A percentile compares a stretch with the other conserved stretches of the same genome.
Evolutionary conservation across 768 basidiomycete genomes (phyloP).

Genomic region (Tremella mesenterica): DNA sequence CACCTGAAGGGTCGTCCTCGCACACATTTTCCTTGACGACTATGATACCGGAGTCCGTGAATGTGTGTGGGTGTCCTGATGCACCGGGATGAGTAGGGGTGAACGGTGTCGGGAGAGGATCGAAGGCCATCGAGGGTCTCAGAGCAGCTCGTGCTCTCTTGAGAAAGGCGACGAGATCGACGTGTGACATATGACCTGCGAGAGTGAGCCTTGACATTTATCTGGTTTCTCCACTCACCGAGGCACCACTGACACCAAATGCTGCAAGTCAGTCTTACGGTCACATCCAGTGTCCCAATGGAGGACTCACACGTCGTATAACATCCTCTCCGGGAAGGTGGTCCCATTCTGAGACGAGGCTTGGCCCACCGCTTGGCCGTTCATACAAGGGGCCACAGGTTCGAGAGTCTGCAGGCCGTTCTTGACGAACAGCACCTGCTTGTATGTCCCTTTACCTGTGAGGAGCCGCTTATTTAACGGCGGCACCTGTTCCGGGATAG

Average conservation of each 20-base stretch:
- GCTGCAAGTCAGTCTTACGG: slow-evolving; percentile 20
- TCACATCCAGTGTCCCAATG: background rate
- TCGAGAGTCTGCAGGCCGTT: slow-evolving; percentile 74
- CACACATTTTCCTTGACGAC: slow-evolving; percentile 91
- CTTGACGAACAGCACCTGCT: slow-evolving; percentile 54
- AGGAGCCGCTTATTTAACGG: too few species aligned
- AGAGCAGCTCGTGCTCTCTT: slow-evolving; percentile 53
- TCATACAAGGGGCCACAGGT: slow-evolving; percentile 50
- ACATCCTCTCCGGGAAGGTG: slow-evolving; percentile 43
- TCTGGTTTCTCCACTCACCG: slow-evolving; percentile 45
- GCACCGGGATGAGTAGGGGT: too few species aligned
- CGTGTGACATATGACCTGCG: slow-evolving; percentile 58
- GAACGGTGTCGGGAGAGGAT: too few species aligned
- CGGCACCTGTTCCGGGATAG: too few species aligned
- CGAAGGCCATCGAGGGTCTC: background rate
- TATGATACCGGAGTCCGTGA: slow-evolving; percentile 47
- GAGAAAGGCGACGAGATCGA: slow-evolving; percentile 70
- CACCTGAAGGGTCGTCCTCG: slow-evolving; percentile 52
- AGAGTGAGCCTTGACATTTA: background rate
- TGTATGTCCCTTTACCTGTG: slow-evolving; percentile 24
- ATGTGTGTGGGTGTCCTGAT: background rate
- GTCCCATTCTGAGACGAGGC: slow-evolving; percentile 47
- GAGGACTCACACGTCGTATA: slow-evolving; percentile 61
- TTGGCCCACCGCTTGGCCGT: slow-evolving; percentile 52
- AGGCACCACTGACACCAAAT: slow-evolving; percentile 98